A percentile compares a stretch with the other conserved stretches of the same genome.
phyloP scores from a whole-genome alignment of 495 filamentous ascomycete genomes.

The Trichoderma erinaceum region DNA sequence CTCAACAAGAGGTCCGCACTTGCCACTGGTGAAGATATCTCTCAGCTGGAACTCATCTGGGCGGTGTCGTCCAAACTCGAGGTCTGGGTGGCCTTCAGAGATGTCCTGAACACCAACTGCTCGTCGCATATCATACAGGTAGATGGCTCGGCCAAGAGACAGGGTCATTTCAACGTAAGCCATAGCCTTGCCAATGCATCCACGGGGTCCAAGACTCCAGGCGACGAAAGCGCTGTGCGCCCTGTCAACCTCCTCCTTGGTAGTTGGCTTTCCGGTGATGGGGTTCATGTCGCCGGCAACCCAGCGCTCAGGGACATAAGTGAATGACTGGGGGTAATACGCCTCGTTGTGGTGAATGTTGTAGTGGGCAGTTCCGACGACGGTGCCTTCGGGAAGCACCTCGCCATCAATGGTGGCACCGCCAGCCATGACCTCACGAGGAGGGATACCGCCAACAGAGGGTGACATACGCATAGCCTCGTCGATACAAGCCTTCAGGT shows the following conservation, averaged over 20 bases:
- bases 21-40: slow-evolving; percentile 53
- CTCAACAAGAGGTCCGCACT: slow-evolving; percentile 52
- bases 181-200: slow-evolving; percentile 54
- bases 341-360: slow-evolving; percentile 49
- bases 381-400: slow-evolving; percentile 44
- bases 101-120: slow-evolving; percentile 36
- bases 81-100: slow-evolving; percentile 34
- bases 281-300: slow-evolving; percentile 27
- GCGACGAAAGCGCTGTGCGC: slow-evolving; percentile 51
- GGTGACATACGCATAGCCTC: slow-evolving; percentile 68
- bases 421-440: slow-evolving; percentile 56
- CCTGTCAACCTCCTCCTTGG: slow-evolving; percentile 32
- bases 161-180: slow-evolving; percentile 50
- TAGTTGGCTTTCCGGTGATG: slow-evolving; percentile 19
- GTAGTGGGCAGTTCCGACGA: slow-evolving; percentile 51
- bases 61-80: slow-evolving; percentile 42
- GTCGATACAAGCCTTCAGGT: slow-evolving; percentile 59
- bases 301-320: slow-evolving; percentile 52
- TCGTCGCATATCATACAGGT: slow-evolving; percentile 41
- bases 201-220: slow-evolving; percentile 50
- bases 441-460: slow-evolving; percentile 53
- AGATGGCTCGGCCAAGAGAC: slow-evolving; percentile 43
- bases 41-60: slow-evolving; percentile 47
- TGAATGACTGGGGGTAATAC: slow-evolving; percentile 50
- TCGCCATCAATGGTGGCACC: slow-evolving; percentile 53